A percentile compares a stretch with the other conserved stretches of the same genome.
Evolutionary conservation across 2,329 filamentous ascomycete genomes (phyloP).

Genomic region (Ophiostoma tasmaniense): DNA sequence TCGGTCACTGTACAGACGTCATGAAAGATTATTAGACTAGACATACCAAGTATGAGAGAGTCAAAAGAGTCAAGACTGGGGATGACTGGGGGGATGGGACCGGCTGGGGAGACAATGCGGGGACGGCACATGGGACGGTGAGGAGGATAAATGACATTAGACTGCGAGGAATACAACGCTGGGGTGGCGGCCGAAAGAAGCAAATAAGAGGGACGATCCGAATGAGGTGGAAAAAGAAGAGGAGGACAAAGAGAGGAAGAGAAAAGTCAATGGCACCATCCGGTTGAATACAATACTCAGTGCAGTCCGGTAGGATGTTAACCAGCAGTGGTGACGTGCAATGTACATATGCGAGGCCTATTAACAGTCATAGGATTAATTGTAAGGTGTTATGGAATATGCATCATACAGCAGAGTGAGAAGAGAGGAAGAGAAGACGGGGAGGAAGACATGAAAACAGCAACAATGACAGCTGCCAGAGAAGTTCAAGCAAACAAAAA

Average conservation of each 20-base stretch:
- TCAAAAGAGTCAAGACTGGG: neutral
- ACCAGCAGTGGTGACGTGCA: neutral
- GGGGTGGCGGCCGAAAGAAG: neutral
- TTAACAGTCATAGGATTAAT: too few relatives aligned
- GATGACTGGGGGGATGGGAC: neutral
- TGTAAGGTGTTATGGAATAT: too few relatives aligned
- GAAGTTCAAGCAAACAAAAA: neutral
- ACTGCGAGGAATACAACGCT: neutral
- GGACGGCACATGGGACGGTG: neutral
- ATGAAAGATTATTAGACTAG: neutral
- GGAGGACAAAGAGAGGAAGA: neutral
- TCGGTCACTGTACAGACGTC: neutral
- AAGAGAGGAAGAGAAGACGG: neutral
- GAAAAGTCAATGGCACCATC: neutral
- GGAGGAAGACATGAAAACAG: neutral
- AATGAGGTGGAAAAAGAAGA: neutral
- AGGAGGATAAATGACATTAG: neutral
- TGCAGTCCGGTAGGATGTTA: neutral
- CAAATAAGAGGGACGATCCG: neutral
- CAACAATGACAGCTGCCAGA: neutral
- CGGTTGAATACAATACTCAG: neutral
- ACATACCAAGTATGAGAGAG: neutral
- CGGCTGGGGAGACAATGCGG: neutral
- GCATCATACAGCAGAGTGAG: too few relatives aligned
- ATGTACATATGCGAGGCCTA: too few relatives aligned